Base-by-base conservation (phyloP, 2,329 filamentous ascomycete species). In the Fusarium tupiense region DNA sequence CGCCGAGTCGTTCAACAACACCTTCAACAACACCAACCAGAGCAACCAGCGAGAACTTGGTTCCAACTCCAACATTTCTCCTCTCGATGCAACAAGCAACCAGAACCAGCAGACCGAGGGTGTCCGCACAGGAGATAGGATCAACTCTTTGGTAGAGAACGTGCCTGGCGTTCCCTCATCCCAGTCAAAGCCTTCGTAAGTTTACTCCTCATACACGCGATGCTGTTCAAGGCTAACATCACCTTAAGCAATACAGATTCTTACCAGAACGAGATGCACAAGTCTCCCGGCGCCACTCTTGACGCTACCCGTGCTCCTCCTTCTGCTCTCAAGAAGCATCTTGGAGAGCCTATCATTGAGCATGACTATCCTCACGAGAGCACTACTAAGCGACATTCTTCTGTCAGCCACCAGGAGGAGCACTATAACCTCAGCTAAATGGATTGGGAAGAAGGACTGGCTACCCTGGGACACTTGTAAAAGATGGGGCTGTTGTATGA, bases 321-420 rank as follows among this genome's bases (percentile, higher is more conserved):
- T 0, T 81, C 79, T 12, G 71, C 73, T 5, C 50, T 81, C 2
- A 70, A 56, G 31, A 14, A 74, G 68, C 72, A 79, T 7, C 54
- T 80, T 8, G 80, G 80, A 24, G 71, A 75, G 19, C 80, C 79
- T 3, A 68, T 53, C 14, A 78, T 81, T 22, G 79, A 80, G 76
- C 80, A 81, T 44, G 74, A 79, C n/a, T 77, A 78, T 16, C 80
- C 80, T 1, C 54, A 80, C 8, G 79, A 81, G 26, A 81, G 80
- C 69, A 72, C 70, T n/a, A 78, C 75, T 24, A 74, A 64, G 64
- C 58, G 80, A 31, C 80, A 81, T 8, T 75, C 75, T 31, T 77
- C 77, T 38, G 54, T 75, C 3, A 81, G 80, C 65, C 77, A 80
- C n/a, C 80, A 81, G 71, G 80, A 81, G 75, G 71, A 75, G n/a